A percentile compares a stretch with the other conserved stretches of the same genome.
Conservation (phyloP, 306 rosid species). For the Notholithocarpus densiflorus region DNA sequence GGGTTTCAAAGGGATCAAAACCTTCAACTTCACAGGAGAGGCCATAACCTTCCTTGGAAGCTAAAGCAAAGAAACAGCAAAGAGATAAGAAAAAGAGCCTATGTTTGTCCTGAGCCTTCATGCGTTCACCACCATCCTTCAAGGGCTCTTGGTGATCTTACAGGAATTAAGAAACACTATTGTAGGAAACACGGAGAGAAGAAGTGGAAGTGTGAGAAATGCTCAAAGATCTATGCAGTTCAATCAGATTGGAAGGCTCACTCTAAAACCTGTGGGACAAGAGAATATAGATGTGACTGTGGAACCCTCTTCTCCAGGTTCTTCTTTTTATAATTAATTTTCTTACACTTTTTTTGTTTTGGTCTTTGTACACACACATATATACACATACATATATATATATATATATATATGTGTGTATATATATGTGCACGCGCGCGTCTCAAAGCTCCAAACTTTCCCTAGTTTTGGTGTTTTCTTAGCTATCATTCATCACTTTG, state of each 20-base stretch:
- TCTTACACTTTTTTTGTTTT: neutral
- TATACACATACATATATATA: too few species aligned
- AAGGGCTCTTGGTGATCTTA: conserved; percentile 93
- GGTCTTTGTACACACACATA: neutral
- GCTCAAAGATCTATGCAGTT: conserved; percentile 93
- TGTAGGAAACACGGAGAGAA: conserved; percentile 98
- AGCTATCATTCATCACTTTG: neutral
- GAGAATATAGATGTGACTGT: conserved; percentile 96
- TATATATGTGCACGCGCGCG: neutral
- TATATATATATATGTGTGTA: too few species aligned
- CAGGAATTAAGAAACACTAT: conserved; percentile 92
- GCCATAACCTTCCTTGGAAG: conserved; percentile 93
- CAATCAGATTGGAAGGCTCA: conserved; percentile 99
- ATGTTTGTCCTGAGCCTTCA: conserved; percentile 92
- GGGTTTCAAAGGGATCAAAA: conserved; percentile 94
- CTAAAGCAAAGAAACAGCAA: conserved; percentile 84
- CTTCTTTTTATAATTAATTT: neutral
- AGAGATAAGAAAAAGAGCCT: conserved; percentile 78
- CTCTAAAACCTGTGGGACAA: conserved; percentile 91
- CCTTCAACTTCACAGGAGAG: conserved; percentile 90
- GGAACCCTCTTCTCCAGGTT: conserved; percentile 98
- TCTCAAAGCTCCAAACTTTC: neutral
- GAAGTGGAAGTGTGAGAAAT: conserved; percentile 97
- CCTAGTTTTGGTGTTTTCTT: conserved; percentile 1
- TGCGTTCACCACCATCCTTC: conserved; percentile 96